phyloP scores from a whole-genome alignment of 495 filamentous ascomycete species.

The Lepraria neglecta region DNA sequence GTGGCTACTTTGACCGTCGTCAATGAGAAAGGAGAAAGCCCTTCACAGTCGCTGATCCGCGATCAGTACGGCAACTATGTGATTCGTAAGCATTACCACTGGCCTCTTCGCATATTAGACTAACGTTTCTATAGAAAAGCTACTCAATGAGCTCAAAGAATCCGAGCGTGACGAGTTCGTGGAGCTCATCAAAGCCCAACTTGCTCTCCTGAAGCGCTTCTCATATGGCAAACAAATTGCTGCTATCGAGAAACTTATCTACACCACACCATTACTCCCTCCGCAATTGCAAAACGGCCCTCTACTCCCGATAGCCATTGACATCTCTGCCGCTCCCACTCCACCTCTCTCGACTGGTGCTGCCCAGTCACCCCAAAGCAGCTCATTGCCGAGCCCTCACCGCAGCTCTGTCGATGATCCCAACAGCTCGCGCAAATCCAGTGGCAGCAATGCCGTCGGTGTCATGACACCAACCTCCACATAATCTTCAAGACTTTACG shows the following conservation, averaged over 20 bases:
- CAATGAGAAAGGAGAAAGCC: conserved; percentile 58
- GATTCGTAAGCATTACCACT: conserved; percentile 63
- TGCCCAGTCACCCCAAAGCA: conserved; percentile 59
- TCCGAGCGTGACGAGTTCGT: conserved; percentile 60
- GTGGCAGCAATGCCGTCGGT: conserved; percentile 21
- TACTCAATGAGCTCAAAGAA: conserved; percentile 62
- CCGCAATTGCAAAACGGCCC: conserved; percentile 24
- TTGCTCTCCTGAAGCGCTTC: conserved; percentile 64
- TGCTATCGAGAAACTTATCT: conserved; percentile 59
- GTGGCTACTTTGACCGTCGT: conserved; percentile 55
- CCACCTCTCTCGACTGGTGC: conserved; percentile 56
- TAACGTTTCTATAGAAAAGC: conserved; percentile 60
- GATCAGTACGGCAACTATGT: conserved; percentile 97
- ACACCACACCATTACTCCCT: conserved; percentile 30
- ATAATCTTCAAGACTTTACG: conserved; percentile 9
- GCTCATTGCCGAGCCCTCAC: conserved; percentile 53
- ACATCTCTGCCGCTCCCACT: conserved; percentile 46
- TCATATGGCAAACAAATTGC: conserved; percentile 75
- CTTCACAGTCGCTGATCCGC: conserved; percentile 69
- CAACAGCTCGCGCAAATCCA: conserved; percentile 27
- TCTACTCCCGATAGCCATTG: conserved; percentile 38
- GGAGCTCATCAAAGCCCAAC: conserved; percentile 65
- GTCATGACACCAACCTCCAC: conserved; percentile 26
- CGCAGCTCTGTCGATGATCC: conserved; percentile 47
- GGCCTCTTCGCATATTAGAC: conserved; percentile 23